phyloP scores from a whole-genome alignment of 768 basidiomycete genomes.

The Amanita pseudoporphyria region DNA sequence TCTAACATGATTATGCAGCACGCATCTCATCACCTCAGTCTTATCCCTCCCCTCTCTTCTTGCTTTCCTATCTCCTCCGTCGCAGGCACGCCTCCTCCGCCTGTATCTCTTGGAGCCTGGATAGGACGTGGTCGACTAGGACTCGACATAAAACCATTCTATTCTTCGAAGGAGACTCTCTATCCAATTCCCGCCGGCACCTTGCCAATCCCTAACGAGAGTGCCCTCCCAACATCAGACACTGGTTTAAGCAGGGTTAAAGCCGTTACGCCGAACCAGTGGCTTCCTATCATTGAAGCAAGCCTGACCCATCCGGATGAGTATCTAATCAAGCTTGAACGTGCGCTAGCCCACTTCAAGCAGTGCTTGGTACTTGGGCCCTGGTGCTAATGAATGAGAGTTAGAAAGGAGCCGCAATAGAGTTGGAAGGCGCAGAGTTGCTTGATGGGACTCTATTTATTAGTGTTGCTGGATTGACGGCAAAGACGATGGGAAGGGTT shows the following conservation, averaged over 20 bases:
- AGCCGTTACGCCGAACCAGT: slow-evolving; percentile 25
- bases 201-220: too few species aligned
- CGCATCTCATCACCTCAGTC: slow-evolving; percentile 58
- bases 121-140: slow-evolving; percentile 45
- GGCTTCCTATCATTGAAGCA: slow-evolving; percentile 29
- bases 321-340: slow-evolving; percentile 36
- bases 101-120: slow-evolving; percentile 50
- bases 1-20: too few species aligned
- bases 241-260: not conserved
- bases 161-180: too few species aligned
- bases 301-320: slow-evolving; percentile 27
- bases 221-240: slow-evolving; percentile 15
- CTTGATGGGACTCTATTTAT: slow-evolving; percentile 54
- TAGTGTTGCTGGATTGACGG: slow-evolving; percentile 42
- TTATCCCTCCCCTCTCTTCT: too few species aligned
- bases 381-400: slow-evolving; percentile 13
- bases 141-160: slow-evolving; percentile 43
- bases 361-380: slow-evolving; percentile 31
- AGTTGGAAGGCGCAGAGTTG: slow-evolving; percentile 45
- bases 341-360: too few species aligned
- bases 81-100: slow-evolving; percentile 44
- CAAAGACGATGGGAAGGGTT: too few species aligned
- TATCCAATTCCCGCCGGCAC: slow-evolving; percentile 12
- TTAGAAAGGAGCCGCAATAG: slow-evolving; percentile 13
- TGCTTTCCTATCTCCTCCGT: too few species aligned